phyloP scores from a whole-genome alignment of 345 rosid species.

The Leavenworthia alabamica region DNA sequence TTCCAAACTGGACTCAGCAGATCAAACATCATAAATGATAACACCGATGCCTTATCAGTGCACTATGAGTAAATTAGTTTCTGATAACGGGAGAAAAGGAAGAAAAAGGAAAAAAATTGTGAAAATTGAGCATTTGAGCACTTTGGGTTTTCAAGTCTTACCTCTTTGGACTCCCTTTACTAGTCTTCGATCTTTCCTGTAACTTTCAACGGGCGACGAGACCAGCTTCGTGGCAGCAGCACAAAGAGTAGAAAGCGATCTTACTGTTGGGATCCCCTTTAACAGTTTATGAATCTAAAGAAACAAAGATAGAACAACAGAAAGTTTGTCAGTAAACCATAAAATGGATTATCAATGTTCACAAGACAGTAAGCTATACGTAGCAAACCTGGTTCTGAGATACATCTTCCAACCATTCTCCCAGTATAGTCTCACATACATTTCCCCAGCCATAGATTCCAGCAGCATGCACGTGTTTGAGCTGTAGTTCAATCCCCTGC shows the following conservation, averaged over 20 bases:
- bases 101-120: neutral
- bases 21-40: slow-evolving; percentile 2
- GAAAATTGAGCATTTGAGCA: slow-evolving; percentile 2
- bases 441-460: slow-evolving; percentile 84
- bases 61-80: slow-evolving; percentile 5
- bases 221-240: slow-evolving; percentile 75
- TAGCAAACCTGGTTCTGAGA: slow-evolving; percentile 81
- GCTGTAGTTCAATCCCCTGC: slow-evolving; percentile 89
- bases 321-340: slow-evolving; percentile 11
- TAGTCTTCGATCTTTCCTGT: slow-evolving; percentile 74
- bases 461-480: slow-evolving; percentile 81
- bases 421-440: slow-evolving; percentile 74
- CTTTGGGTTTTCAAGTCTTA: slow-evolving; percentile 26
- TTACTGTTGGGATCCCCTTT: slow-evolving; percentile 68
- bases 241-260: slow-evolving; percentile 72
- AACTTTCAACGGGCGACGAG: slow-evolving; percentile 79
- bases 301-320: neutral
- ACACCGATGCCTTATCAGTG: neutral
- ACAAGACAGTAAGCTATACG: neutral
- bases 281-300: slow-evolving; percentile 62
- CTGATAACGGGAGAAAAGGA: neutral
- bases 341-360: slow-evolving; percentile 6
- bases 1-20: slow-evolving; percentile 10
- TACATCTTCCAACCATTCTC: slow-evolving; percentile 93
- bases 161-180: slow-evolving; percentile 96